These are phyloP conservation scores for Trichoderma lentiforme DNA, from an alignment of 2,329 filamentous ascomycete species.

Conservation along the genomic window DNA sequence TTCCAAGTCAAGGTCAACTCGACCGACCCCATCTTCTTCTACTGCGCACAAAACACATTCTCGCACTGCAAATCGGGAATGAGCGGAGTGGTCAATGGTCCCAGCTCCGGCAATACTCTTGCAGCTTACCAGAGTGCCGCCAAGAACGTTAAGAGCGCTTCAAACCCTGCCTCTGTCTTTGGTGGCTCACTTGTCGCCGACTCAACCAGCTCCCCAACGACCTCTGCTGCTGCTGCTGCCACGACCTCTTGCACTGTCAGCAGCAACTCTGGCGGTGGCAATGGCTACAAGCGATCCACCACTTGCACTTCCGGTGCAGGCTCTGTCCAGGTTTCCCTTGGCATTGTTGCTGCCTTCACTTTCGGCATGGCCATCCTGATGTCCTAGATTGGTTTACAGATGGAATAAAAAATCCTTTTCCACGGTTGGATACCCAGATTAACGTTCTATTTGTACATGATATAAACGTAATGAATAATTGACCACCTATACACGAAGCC, in stretches of 20 bases:
- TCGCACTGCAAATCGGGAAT: slow-evolving; percentile 25
- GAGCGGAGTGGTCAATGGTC: slow-evolving; percentile 25
- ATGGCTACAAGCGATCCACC: neutral
- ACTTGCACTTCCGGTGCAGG: slow-evolving; percentile 10
- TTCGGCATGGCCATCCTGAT: slow-evolving; percentile 16
- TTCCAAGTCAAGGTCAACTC: slow-evolving; percentile 25
- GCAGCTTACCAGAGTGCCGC: slow-evolving; percentile 15
- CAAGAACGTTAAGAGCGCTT: neutral
- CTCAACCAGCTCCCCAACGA: neutral
- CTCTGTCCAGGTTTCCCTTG: slow-evolving; percentile 2
- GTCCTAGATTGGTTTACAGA: neutral
- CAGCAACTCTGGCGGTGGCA: neutral
- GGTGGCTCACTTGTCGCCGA: neutral
- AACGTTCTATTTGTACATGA: neutral
- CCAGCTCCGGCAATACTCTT: slow-evolving; percentile 9
- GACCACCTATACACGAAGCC: neutral
- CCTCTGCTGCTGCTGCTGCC: neutral
- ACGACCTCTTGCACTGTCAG: neutral
- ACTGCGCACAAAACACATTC: slow-evolving; percentile 21
- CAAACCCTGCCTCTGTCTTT: neutral
- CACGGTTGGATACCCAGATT: neutral
- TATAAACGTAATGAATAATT: neutral
- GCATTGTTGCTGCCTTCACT: slow-evolving; percentile 5
- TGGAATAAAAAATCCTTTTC: neutral
- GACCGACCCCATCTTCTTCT: slow-evolving; percentile 27